These are phyloP conservation scores for Calonectria pteridis DNA, from an alignment of 2,329 filamentous ascomycete species.

Conservation along the genomic window DNA sequence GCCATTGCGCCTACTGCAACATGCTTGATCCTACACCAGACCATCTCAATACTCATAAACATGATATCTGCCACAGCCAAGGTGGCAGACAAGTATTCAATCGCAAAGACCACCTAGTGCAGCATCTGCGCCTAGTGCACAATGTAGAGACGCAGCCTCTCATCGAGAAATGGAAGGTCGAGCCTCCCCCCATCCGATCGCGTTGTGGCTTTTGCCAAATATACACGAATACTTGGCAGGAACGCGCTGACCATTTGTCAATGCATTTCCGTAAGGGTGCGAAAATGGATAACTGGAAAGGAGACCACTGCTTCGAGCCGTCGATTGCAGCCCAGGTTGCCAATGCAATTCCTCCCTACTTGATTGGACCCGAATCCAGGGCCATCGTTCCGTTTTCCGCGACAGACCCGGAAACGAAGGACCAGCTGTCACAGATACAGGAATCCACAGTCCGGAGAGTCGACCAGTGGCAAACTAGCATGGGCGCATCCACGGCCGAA, in stretches of 20 bases:
- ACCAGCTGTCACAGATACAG: conserved; percentile 39
- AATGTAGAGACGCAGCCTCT: conserved; percentile 53
- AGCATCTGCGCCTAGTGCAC: conserved; percentile 47
- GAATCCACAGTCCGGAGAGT: not conserved
- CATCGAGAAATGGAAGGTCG: conserved; percentile 51
- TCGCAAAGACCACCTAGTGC: conserved; percentile 49
- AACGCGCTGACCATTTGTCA: conserved; percentile 44
- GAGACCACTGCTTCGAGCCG: conserved; percentile 38
- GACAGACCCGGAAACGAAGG: conserved; percentile 35
- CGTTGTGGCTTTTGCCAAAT: conserved; percentile 48
- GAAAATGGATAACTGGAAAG: conserved; percentile 43
- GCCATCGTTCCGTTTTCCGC: conserved; percentile 45
- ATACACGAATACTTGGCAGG: conserved; percentile 42
- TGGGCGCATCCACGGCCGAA: not conserved
- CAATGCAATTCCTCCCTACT: conserved; percentile 19
- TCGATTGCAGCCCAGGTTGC: conserved; percentile 4
- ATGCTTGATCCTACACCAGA: conserved; percentile 35
- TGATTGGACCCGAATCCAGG: conserved; percentile 32
- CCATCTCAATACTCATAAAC: conserved; percentile 43
- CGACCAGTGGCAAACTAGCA: not conserved
- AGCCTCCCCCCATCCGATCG: conserved; percentile 38
- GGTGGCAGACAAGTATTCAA: conserved; percentile 36
- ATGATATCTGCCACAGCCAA: conserved; percentile 27
- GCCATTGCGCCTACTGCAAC: conserved; percentile 41
- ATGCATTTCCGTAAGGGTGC: conserved; percentile 40